Evolutionary conservation across 495 filamentous ascomycete species (phyloP).

Genomic region (Penicillium nucicola): DNA sequence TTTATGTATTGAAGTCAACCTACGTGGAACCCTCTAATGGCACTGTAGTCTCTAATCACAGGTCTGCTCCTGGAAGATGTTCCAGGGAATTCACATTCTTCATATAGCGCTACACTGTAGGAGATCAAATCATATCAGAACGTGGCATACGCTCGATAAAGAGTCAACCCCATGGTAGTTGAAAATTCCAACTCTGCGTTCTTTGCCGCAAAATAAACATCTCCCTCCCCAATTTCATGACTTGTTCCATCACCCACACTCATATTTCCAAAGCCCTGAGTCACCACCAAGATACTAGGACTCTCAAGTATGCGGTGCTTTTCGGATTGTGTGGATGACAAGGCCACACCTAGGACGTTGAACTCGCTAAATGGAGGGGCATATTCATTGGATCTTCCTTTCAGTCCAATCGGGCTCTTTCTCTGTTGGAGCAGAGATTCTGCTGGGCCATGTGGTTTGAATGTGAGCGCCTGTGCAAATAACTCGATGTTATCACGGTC

Average conservation of each 20-base stretch:
- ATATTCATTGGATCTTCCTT: slow-evolving; percentile 55
- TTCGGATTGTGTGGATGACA: slow-evolving; percentile 53
- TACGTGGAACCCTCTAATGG: neutral
- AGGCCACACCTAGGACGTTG: slow-evolving; percentile 57
- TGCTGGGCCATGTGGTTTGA: slow-evolving; percentile 51
- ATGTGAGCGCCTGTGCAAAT: slow-evolving; percentile 58
- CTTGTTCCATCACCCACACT: slow-evolving; percentile 35
- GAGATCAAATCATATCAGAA: neutral
- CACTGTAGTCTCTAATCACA: neutral
- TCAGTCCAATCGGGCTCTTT: slow-evolving; percentile 42
- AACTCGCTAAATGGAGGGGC: slow-evolving; percentile 70
- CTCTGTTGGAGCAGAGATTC: slow-evolving; percentile 47
- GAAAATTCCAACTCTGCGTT: slow-evolving; percentile 47
- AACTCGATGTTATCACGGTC: slow-evolving; percentile 58
- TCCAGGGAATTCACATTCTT: neutral
- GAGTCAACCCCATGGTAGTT: slow-evolving; percentile 42
- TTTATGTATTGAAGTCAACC: neutral
- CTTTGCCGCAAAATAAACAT: slow-evolving; percentile 61
- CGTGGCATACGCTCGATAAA: slow-evolving; percentile 50
- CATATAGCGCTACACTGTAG: neutral
- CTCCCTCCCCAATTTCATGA: slow-evolving; percentile 53
- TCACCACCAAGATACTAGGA: slow-evolving; percentile 61
- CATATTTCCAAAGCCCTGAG: slow-evolving; percentile 56
- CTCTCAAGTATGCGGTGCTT: slow-evolving; percentile 49
- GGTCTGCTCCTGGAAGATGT: neutral